Base-by-base conservation (phyloP, 768 basidiomycete genomes). In the Mycena olivaceomarginata region DNA sequence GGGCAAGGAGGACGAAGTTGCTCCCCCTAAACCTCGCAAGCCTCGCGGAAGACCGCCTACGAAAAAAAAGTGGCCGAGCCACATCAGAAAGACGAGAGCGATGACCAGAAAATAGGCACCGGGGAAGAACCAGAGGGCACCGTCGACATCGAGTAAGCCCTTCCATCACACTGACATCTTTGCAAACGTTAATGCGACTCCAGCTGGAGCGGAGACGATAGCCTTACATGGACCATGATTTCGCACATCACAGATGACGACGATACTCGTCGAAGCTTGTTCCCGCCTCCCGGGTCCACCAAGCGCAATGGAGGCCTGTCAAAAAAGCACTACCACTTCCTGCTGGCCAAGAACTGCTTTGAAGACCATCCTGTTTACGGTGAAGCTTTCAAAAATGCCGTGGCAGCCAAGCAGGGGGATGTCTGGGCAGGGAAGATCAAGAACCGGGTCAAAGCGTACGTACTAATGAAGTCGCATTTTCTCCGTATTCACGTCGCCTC, bases 171-270 rank as follows among this genome's bases (percentile, higher is more conserved):
- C n/a, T n/a, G n/a, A n/a, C n/a, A n/a, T n/a, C n/a, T n/a, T n/a
- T n/a, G n/a, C n/a, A n/a, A n/a, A n/a, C n/a, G n/a, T n/a, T n/a
- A n/a, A n/a, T n/a, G n/a, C n/a, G n/a, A n/a, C n/a, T n/a, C n/a
- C n/a, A n/a, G n/a, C n/a, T n/a, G n/a, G n/a, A n/a, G n/a, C n/a
- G n/a, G n/a, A n/a, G 18, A 62, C 60, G 41, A 40, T 40, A 8
- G 39, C 3, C 68, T 69, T 18, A 69, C 68, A 0, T 59, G 56
- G 68, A 69, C 56, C 22, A 10, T 69, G 13, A 37, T 69, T 20
- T 59, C 7, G 6, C 41, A n/a, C 1, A 69, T 69, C 9, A 56
- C 59, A 12, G 68, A 69, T 0, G 25, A 59, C 41, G 56, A 41
- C 4, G 56, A 43, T 40, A 60, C 18, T 6, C 68, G 68, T 10